phyloP scores from a whole-genome alignment of 352 stramenopile genomes.

The Phytophthora multivora region DNA sequence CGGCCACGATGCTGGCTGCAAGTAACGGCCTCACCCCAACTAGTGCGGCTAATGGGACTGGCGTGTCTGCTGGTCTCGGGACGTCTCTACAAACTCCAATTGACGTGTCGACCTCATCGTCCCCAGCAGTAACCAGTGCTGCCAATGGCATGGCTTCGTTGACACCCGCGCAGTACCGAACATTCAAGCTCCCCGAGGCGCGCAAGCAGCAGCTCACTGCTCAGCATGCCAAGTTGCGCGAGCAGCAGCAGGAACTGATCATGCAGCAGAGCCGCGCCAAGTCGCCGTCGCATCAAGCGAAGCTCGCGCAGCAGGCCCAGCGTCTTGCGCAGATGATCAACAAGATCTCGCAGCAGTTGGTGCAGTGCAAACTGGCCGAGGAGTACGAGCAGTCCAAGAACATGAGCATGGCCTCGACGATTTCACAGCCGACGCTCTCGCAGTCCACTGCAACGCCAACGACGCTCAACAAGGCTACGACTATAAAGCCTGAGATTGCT shows the following conservation, averaged over 20 bases:
- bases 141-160: conserved; percentile 43
- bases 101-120: conserved; percentile 43
- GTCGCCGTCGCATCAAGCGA: conserved; percentile 69
- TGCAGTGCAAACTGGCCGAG: conserved; percentile 83
- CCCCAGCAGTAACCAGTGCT: conserved; percentile 20
- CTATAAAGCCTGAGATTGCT: conserved; percentile 36
- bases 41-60: conserved; percentile 6
- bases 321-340: conserved; percentile 84
- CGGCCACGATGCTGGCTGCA: conserved; percentile 8
- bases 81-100: conserved; percentile 53
- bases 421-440: conserved; percentile 25
- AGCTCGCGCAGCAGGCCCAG: conserved; percentile 76
- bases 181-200: conserved; percentile 66
- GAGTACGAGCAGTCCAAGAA: conserved; percentile 77
- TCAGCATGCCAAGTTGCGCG: conserved; percentile 71
- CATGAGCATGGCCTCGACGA: conserved; percentile 37
- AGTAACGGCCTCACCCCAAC: conserved; percentile 13
- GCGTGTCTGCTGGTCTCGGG: conserved; percentile 32
- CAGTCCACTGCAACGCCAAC: conserved; percentile 32
- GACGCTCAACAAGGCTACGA: conserved; percentile 44
- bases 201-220: conserved; percentile 74
- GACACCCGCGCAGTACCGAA: conserved; percentile 75
- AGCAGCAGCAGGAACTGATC: conserved; percentile 83
- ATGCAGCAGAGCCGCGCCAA: conserved; percentile 76
- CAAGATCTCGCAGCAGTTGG: conserved; percentile 86